phyloP scores from a whole-genome alignment of 2,329 filamentous ascomycete genomes.

The Acrodontium crateriforme region DNA sequence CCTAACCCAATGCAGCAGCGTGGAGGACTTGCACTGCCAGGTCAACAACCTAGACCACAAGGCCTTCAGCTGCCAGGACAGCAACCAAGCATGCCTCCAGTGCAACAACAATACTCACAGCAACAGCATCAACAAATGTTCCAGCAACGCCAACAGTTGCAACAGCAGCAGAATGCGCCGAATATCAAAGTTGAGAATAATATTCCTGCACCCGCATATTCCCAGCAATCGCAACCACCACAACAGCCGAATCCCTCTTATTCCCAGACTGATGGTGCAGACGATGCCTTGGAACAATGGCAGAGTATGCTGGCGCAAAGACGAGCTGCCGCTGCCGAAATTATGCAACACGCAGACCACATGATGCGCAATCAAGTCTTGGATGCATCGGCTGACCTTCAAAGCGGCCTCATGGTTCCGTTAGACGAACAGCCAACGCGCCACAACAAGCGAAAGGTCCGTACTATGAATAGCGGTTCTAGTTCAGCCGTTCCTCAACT shows the following conservation, averaged over 20 bases:
- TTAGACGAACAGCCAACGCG: slow-evolving; percentile 39
- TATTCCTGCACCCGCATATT: slow-evolving; percentile 6
- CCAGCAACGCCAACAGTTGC: slow-evolving; percentile 22
- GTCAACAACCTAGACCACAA: slow-evolving; percentile 19
- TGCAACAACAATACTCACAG: slow-evolving; percentile 29
- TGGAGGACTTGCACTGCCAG: slow-evolving; percentile 22
- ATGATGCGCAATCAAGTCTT: slow-evolving; percentile 56
- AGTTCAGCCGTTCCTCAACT: slow-evolving; percentile 28
- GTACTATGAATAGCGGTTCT: no score
- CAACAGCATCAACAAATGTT: slow-evolving; percentile 16
- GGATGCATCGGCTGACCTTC: slow-evolving; percentile 51
- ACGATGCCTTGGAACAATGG: slow-evolving; percentile 44
- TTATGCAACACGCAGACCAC: slow-evolving; percentile 47
- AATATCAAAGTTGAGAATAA: slow-evolving; percentile 23
- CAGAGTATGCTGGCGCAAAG: slow-evolving; percentile 46
- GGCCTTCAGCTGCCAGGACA: slow-evolving; percentile 23
- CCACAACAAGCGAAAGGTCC: slow-evolving; percentile 5
- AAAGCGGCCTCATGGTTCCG: slow-evolving; percentile 65
- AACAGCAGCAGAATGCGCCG: slow-evolving; percentile 18
- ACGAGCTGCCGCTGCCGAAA: slow-evolving; percentile 37
- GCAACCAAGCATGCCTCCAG: slow-evolving; percentile 17
- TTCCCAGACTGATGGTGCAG: slow-evolving; percentile 66
- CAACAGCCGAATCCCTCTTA: slow-evolving; percentile 32
- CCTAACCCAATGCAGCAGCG: slow-evolving; percentile 47
- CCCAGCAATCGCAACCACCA: slow-evolving; percentile 23